Base-by-base conservation (phyloP, 2,329 filamentous ascomycete genomes). In the Sporothrix pallida region DNA sequence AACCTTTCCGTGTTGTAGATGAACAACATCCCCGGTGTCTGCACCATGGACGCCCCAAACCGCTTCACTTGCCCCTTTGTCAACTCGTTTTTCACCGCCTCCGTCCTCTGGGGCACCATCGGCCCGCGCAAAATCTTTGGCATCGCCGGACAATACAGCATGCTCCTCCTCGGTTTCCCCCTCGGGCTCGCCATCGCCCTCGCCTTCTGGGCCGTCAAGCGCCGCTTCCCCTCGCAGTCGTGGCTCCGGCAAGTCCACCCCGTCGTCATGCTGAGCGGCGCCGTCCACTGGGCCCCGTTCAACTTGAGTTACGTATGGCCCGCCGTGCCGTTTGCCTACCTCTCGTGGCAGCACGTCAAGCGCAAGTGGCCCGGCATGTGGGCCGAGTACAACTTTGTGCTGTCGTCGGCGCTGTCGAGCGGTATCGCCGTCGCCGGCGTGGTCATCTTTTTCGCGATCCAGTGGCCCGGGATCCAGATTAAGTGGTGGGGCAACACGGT, bases 31-130 rank as follows among this genome's bases (percentile, higher is more conserved):
- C 72, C 72, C 1, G 83, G 83, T 6, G 84, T 91, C 42, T 91
- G 89, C 80, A 83, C 82, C 1, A 72, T 78, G 0, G 52, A 83
- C 0, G 87, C 89, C 76, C 44, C 78, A 1, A 84, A 86, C 77
- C 84, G 86, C 70, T 87, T 89, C 77, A 87, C 82, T 26, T 90
- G 88, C 78, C 88, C 89, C 9, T 83, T 84, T 50, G 86, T 86
- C 17, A 85, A 85, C 31, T 87, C 89, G 0, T 90, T 90, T 78
- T 90, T 88, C 81, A 89, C 87, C 31, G 86, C 86, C 37, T 88
- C 86, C 23, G 83, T 90, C 6, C 86, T 89, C 72, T 90, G 88
- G 89, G 89, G 89, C 73, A 83, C 88, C 20, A 88, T 91, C 72
- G 89, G 87, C 0, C 87, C 87, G 0, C 78, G 81, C n/a, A 84